Evolutionary conservation across 441 rosid species (phyloP), one percentile per base, ranked within the genome.

Genomic region (Populus hybrid): DNA sequence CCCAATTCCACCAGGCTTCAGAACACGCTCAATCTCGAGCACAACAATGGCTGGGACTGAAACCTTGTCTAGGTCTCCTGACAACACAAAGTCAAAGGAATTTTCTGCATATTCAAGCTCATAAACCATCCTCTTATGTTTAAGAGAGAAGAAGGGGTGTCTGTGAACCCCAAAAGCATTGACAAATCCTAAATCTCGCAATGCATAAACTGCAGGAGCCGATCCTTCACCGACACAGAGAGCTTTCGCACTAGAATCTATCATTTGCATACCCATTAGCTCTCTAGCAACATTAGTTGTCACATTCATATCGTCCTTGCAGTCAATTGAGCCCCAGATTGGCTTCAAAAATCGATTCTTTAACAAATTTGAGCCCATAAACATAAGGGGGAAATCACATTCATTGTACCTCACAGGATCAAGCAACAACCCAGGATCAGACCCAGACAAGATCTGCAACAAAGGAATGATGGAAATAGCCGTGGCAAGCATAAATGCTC

Each of bases 11-110:
- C 91, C 92, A 0, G 92, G 95, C 53, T 72, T 85, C 66, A 92
- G 85, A 72, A 86, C 86, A 1, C 94, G 91, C 86, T 91, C 98
- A 7, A 91, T 86, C 86, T 92, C 94, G 2, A 89, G 89, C 81
- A 91, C 88, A 3, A 89, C 88, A 32, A 84, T 74, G 1, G 87
- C 92, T 76, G 91, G 91, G 78, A 86, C 90, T 4, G 90, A 70
- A 76, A 87, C 91, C 76, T 75, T 85, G 57, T 87, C 91, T 10
- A 89, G 70, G 79, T 88, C 87, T 85, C 85, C 76, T 10, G 91
- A 91, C 38, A 87, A 59, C 69, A 91, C 93, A 75, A 92, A 89
- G 79, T 91, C 93, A 14, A 92, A 90, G 65, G 89, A 85, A 36
- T 85, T 79, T 77, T 90, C 93, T 9, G 75, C 82, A 9, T 85